A percentile compares a stretch with the other conserved stretches of the same genome.
Conservation (phyloP, 176 grass and related monocot species). For the Dendrocalamus sinicus region DNA sequence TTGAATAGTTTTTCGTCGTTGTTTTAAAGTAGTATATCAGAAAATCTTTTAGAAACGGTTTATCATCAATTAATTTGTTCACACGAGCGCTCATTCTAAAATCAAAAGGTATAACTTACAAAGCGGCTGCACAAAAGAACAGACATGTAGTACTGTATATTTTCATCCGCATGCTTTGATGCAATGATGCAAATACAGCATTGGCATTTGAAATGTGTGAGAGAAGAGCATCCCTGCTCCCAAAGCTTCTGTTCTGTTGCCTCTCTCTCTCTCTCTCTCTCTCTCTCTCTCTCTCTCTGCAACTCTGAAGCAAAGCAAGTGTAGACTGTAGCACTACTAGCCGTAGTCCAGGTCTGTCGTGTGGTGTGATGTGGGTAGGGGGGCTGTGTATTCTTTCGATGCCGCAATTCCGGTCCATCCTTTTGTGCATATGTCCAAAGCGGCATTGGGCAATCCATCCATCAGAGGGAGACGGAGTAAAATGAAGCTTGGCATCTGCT, state of each 20-base stretch:
- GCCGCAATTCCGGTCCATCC: not conserved
- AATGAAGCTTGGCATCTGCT: not conserved
- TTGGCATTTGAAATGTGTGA: conserved; percentile 36
- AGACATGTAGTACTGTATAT: too few species aligned
- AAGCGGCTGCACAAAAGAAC: too few species aligned
- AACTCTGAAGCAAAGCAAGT: not conserved
- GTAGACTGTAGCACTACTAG: not conserved
- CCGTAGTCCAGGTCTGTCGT: not conserved
- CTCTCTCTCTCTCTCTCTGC: not conserved
- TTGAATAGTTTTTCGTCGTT: too few species aligned
- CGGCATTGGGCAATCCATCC: not conserved
- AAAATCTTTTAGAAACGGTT: too few species aligned
- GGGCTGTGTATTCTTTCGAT: conserved; percentile 12
- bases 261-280: not conserved
- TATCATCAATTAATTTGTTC: rapidly evolving
- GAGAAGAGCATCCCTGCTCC: not conserved
- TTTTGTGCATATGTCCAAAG: conserved; percentile 26
- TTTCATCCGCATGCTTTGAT: conserved; percentile 1
- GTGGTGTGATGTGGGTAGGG: not conserved
- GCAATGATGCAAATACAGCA: conserved; percentile 7
- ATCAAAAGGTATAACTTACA: too few species aligned
- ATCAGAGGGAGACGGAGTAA: not conserved
- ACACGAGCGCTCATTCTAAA: too few species aligned
- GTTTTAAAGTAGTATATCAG: rapidly evolving
- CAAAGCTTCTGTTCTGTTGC: conserved; percentile 6